phyloP scores from a whole-genome alignment of 345 rosid genomes.

The thale cress (Arabidopsis thaliana) region TAIR10.1 NC_003075.7:9197501-9198000 shows the following conservation, averaged over 20 bases:
- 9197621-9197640: constrained; percentile 88
- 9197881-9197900: constrained; percentile 78
- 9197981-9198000: constrained; percentile 84
- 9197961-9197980: constrained; percentile 85
- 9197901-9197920: constrained; percentile 93
- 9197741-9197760: constrained; percentile 91
- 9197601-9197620: constrained; percentile 71
- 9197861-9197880: constrained; percentile 95
- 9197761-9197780: constrained; percentile 95
- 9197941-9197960: constrained; percentile 82
- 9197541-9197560: constrained; percentile 73
- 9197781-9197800: constrained; percentile 99
- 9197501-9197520: constrained; percentile 98
- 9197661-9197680: constrained; percentile 99
- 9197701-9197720: constrained; percentile 96
- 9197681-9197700: constrained; percentile 85
- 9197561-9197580: constrained; percentile 48
- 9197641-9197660: constrained; percentile 93
- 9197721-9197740: constrained; percentile 98
- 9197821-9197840: constrained; percentile 81
- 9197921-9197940: constrained; percentile 92
- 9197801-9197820: constrained; percentile 94
- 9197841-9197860: constrained; percentile 96
- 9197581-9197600: constrained; percentile 62
- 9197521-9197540: constrained; percentile 82